Evolutionary conservation across 1,139 yeast genomes (phyloP).

Genomic region (Yamadazyma diospyri): DNA sequence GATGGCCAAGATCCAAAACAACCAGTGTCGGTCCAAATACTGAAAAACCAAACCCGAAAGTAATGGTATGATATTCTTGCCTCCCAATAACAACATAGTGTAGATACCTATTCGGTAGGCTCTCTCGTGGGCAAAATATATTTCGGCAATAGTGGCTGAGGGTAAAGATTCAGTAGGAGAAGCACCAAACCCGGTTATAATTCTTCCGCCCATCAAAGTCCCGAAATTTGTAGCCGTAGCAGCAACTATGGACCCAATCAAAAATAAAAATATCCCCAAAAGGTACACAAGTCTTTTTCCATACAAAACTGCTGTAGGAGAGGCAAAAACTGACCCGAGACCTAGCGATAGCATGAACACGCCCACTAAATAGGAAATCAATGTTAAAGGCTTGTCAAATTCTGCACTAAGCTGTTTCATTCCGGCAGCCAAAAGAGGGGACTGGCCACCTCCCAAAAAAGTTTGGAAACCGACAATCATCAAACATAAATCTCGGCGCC

Average conservation of each 20-base stretch:
- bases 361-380: conserved; percentile 55
- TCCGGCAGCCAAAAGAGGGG: conserved; percentile 61
- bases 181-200: conserved; percentile 56
- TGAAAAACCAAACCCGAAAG: conserved; percentile 53
- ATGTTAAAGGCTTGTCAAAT: conserved; percentile 40
- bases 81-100: conserved; percentile 59
- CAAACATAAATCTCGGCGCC: conserved; percentile 55
- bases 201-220: conserved; percentile 54
- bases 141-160: conserved; percentile 59
- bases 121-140: conserved; percentile 62
- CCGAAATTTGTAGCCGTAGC: conserved; percentile 48
- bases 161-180: conserved; percentile 64
- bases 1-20: conserved; percentile 57
- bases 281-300: conserved; percentile 60
- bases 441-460: conserved; percentile 61
- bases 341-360: conserved; percentile 60
- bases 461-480: conserved; percentile 55
- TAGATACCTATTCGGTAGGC: conserved; percentile 63
- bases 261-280: conserved; percentile 44
- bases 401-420: conserved; percentile 39
- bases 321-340: conserved; percentile 53
- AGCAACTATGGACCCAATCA: conserved; percentile 55
- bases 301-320: conserved; percentile 56
- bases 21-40: conserved; percentile 53
- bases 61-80: conserved; percentile 58